Evolutionary conservation across 768 basidiomycete species (phyloP).

Genomic region (Xerocomus potaroensis): DNA sequence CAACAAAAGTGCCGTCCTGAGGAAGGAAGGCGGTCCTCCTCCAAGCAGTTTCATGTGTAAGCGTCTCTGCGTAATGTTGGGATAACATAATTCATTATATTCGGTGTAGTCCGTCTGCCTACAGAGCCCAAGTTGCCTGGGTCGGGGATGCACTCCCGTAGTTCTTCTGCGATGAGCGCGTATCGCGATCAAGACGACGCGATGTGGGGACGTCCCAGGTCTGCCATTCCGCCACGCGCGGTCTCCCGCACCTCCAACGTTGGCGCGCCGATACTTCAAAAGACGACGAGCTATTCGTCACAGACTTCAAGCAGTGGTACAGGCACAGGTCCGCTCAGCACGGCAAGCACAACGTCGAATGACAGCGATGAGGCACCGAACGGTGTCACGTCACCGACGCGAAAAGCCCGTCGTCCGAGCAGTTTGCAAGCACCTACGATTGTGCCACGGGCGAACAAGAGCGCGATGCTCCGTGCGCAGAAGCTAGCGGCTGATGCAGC

Average conservation of each 20-base stretch:
- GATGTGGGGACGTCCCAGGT: slow-evolving; percentile 15
- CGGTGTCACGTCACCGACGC: slow-evolving; percentile 23
- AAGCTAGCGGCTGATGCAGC: slow-evolving; percentile 47
- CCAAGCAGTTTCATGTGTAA: slow-evolving; percentile 70
- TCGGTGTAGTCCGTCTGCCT: slow-evolving; percentile 44
- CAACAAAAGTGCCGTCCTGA: slow-evolving; percentile 42
- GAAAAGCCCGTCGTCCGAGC: slow-evolving; percentile 45
- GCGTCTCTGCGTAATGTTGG: too few species aligned
- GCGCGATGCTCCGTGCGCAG: slow-evolving; percentile 63
- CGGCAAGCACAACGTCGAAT: slow-evolving; percentile 24
- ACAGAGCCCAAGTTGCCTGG: slow-evolving; percentile 40
- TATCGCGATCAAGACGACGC: slow-evolving; percentile 19
- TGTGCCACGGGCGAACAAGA: slow-evolving; percentile 67
- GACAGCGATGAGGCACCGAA: slow-evolving; percentile 21
- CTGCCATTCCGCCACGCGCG: slow-evolving; percentile 34
- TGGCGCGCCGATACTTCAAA: slow-evolving; percentile 11
- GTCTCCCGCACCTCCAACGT: slow-evolving; percentile 37
- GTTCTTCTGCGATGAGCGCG: slow-evolving; percentile 37
- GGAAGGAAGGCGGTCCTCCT: slow-evolving; percentile 45
- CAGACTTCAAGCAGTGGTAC: slow-evolving; percentile 25
- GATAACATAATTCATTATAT: too few species aligned
- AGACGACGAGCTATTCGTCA: slow-evolving; percentile 21
- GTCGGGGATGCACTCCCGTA: slow-evolving; percentile 34
- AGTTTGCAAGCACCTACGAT: slow-evolving; percentile 60
- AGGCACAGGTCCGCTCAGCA: slow-evolving; percentile 25